phyloP scores from a whole-genome alignment of 1,139 yeast species.

The Hyphopichia khmerensis region DNA sequence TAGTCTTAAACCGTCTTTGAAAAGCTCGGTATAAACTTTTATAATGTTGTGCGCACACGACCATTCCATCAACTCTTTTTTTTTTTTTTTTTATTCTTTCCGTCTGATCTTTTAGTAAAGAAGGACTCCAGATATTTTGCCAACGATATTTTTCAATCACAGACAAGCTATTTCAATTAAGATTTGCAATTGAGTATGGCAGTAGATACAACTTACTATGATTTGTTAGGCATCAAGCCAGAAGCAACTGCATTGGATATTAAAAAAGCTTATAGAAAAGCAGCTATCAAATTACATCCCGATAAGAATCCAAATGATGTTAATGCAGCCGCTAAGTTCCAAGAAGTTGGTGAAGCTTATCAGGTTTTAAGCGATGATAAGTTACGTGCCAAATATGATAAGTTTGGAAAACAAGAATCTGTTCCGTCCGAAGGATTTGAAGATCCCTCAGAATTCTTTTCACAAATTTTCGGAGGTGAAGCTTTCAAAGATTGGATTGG shows the following conservation, averaged over 20 bases:
- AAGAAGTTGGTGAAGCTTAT: constrained; percentile 75
- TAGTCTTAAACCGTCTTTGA: neutral
- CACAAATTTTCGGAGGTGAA: constrained; percentile 78
- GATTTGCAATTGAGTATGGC: constrained; percentile 56
- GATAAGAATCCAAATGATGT: constrained; percentile 93
- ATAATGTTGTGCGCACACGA: no score
- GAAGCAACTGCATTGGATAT: constrained; percentile 81
- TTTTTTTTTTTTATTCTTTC: no score
- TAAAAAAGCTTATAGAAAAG: constrained; percentile 89
- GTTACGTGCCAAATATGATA: constrained; percentile 75
- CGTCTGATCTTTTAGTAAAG: no score
- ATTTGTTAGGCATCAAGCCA: constrained; percentile 62
- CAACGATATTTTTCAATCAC: no score
- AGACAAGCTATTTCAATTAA: no score
- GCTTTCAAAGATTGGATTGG: constrained; percentile 85
- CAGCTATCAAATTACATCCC: constrained; percentile 88
- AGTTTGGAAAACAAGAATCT: constrained; percentile 81
- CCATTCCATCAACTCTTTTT: no score
- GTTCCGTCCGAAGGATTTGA: constrained; percentile 83
- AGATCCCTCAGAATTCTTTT: constrained; percentile 81
- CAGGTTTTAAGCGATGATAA: constrained; percentile 78
- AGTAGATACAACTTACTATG: constrained; percentile 91
- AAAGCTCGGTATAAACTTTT: no score
- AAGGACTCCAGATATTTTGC: no score
- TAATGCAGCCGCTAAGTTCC: constrained; percentile 68